phyloP scores from a whole-genome alignment of 2,329 filamentous ascomycete genomes.

The Neonectria hederae region DNA sequence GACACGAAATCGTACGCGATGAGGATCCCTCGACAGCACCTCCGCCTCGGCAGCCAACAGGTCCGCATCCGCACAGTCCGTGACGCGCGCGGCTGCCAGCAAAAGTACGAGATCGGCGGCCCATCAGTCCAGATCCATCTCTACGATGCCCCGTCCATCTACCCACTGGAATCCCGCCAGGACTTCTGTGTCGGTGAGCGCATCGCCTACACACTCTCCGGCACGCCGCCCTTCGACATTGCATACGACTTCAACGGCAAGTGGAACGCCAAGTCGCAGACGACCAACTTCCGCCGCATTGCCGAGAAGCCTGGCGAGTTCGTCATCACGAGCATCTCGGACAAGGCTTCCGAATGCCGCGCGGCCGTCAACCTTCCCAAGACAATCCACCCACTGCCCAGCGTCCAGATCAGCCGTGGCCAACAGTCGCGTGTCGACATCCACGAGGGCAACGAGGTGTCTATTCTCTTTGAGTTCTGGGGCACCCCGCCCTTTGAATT shows the following conservation, averaged over 20 bases:
- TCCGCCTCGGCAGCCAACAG: slow-evolving; percentile 89
- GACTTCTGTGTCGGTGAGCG: slow-evolving; percentile 98
- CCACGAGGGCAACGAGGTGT: slow-evolving; percentile 93
- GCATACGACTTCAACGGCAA: slow-evolving; percentile 88
- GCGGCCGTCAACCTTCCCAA: slow-evolving; percentile 82
- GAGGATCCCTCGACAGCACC: slow-evolving; percentile 82
- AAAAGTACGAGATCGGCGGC: slow-evolving; percentile 74
- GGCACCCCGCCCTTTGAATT: slow-evolving; percentile 98
- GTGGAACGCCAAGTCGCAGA: slow-evolving; percentile 80
- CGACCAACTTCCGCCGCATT: slow-evolving; percentile 89
- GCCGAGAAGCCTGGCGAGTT: slow-evolving; percentile 92
- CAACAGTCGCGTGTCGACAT: slow-evolving; percentile 86
- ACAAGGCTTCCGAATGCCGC: slow-evolving; percentile 88
- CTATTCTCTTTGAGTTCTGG: slow-evolving; percentile 94
- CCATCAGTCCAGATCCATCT: slow-evolving; percentile 90
- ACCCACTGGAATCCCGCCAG: slow-evolving; percentile 81
- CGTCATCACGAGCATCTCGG: slow-evolving; percentile 84
- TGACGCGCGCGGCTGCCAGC: slow-evolving; percentile 86
- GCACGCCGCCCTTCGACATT: slow-evolving; percentile 91
- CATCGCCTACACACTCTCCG: slow-evolving; percentile 89
- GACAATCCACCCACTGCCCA: slow-evolving; percentile 89
- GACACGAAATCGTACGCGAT: slow-evolving; percentile 78
- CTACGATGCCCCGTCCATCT: slow-evolving; percentile 91
- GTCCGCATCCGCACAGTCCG: slow-evolving; percentile 90
- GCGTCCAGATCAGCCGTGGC: slow-evolving; percentile 88